Percentiles rank a stretch among this genome's conserved stretches.
phyloP scores from a whole-genome alignment of 2,329 filamentous ascomycete genomes.

The Capronia americana region DNA sequence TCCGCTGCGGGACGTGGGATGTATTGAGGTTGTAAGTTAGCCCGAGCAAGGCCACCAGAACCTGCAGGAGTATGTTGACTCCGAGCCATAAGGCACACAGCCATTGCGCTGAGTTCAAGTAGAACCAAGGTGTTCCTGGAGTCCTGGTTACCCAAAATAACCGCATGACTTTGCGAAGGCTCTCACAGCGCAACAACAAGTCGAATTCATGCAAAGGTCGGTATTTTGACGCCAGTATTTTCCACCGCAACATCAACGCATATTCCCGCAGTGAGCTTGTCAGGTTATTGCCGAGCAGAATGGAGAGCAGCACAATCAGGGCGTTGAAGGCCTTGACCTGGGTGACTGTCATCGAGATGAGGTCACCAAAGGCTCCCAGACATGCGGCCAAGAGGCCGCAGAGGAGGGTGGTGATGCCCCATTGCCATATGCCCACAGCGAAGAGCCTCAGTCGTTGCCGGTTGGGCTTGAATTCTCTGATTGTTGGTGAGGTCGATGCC shows the following conservation, averaged over 20 bases:
- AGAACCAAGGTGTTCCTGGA: constrained; percentile 26
- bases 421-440: constrained; percentile 31
- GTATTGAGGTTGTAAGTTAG: constrained; percentile 39
- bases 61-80: constrained; percentile 34
- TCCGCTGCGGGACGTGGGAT: constrained; percentile 61
- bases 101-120: constrained; percentile 35
- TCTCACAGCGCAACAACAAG: constrained; percentile 38
- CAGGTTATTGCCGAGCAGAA: constrained; percentile 37
- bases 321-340: constrained; percentile 40
- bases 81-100: constrained; percentile 35
- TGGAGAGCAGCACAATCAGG: constrained; percentile 35
- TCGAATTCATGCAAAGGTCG: constrained; percentile 38
- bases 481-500: constrained; percentile 22
- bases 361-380: constrained; percentile 29
- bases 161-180: constrained; percentile 35
- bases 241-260: constrained; percentile 38
- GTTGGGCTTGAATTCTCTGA: constrained; percentile 34
- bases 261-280: constrained; percentile 35
- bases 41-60: constrained; percentile 38
- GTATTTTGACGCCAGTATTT: constrained; percentile 37
- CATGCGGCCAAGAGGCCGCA: constrained; percentile 34
- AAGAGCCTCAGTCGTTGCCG: constrained; percentile 36
- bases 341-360: constrained; percentile 27
- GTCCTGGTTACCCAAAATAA: constrained; percentile 34
- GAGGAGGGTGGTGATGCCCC: constrained; percentile 32